Evolutionary conservation across 768 basidiomycete species (phyloP), one percentile per base, ranked within the genome.

Genomic region (Lyophyllum decastes): DNA sequence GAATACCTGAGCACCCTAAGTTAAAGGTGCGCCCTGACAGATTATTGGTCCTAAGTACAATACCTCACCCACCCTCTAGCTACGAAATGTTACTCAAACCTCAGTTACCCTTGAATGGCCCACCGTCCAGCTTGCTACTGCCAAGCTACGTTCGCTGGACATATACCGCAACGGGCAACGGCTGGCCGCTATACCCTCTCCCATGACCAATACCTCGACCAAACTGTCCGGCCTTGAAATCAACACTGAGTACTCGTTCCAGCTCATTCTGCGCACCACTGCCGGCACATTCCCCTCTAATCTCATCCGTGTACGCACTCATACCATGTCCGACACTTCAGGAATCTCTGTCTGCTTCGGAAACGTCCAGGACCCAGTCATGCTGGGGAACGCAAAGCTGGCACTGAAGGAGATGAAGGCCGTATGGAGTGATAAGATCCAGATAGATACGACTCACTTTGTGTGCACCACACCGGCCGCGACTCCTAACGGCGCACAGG

Each of bases 371-470:
- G 94, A 97, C 62, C 56, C 73, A 0, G 81, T 84, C 3, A 68
- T 95, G 56, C 78, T 96, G 55, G 89, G 92, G 66, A 87, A 94
- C 60, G 87, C 90, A 30, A 93, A 92, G 71, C 70, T 84, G 54
- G 92, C 94, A 8, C 73, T 99, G 52, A 70, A 81, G 46, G 87
- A 91, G 65, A 97, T 98, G 90, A 83, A 81, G 41, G 96, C 93
- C 0, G 89, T 89, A 62, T 95, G 90, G 88, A 92, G 87, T 66
- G 90, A 95, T 62, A 90, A 86, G 66, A 95, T 99, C 40, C 92
- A 95, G 75, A 95, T 98, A 57, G 96, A 99, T 68, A 98, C 96
- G 10, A 98, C 95, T 0, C 96, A 99, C 72, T 99, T 97, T 63
- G 95, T 98, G 41, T 96, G 95, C 69, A 96, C 94, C 17, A 94